Conservation (phyloP, 2,329 filamentous ascomycete species). For the Teratosphaeria destructans region DNA sequence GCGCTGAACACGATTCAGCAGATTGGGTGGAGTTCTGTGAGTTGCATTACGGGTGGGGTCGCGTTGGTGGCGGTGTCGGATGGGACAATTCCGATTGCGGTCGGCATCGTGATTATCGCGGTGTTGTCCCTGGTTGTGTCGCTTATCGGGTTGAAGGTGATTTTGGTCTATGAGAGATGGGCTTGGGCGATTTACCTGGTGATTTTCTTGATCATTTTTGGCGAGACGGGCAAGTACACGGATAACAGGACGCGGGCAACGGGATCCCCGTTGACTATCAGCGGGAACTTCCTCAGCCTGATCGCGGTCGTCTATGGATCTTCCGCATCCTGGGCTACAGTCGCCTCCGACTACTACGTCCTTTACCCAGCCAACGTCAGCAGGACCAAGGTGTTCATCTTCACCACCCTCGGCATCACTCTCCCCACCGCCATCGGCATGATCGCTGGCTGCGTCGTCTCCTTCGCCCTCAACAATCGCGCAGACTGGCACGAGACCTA, state of each 20-base stretch:
- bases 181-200: constrained; percentile 39
- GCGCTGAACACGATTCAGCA: constrained; percentile 39
- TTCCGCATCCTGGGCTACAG: constrained; percentile 31
- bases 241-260: constrained; percentile 25
- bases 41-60: constrained; percentile 34
- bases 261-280: constrained; percentile 20
- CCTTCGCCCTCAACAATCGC: constrained; percentile 29
- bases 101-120: constrained; percentile 35
- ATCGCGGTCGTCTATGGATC: constrained; percentile 29
- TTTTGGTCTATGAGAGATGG: constrained; percentile 40
- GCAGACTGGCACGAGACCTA: constrained; percentile 31
- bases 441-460: constrained; percentile 31
- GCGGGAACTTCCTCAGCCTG: constrained; percentile 20
- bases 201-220: constrained; percentile 39
- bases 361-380: constrained; percentile 31
- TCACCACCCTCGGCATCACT: constrained; percentile 33
- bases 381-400: constrained; percentile 31
- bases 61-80: constrained; percentile 32
- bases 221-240: constrained; percentile 35
- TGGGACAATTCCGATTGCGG: constrained; percentile 33
- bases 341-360: constrained; percentile 35
- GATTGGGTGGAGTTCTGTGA: constrained; percentile 33
- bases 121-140: constrained; percentile 28
- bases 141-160: constrained; percentile 33
- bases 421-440: constrained; percentile 36